Evolutionary conservation across 768 basidiomycete genomes (phyloP).

Genomic region (Butyriboletus loyo): DNA sequence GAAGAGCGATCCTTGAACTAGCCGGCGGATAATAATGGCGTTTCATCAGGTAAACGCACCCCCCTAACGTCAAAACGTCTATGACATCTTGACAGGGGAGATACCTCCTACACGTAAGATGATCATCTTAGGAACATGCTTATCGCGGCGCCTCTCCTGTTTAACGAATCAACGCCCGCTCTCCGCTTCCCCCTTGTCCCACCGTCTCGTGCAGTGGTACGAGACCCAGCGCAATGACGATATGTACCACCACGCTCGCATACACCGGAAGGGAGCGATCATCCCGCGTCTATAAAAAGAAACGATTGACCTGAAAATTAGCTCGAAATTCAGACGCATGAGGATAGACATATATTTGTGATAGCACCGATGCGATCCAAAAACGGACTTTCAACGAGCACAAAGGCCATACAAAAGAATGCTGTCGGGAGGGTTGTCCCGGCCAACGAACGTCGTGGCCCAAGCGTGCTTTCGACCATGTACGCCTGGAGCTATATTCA

Average conservation of each 20-base stretch:
- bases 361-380: slow-evolving; percentile 80
- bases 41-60: no score
- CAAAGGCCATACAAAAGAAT: slow-evolving; percentile 69
- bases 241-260: slow-evolving; percentile 63
- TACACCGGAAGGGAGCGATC: slow-evolving; percentile 86
- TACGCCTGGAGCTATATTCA: slow-evolving; percentile 74
- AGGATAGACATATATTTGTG: slow-evolving; percentile 60
- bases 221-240: slow-evolving; percentile 60
- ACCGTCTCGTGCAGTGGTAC: slow-evolving; percentile 53
- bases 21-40: no score
- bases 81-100: no score
- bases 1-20: no score
- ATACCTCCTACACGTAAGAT: neutral
- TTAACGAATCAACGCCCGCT: slow-evolving; percentile 21
- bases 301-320: no score
- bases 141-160: neutral
- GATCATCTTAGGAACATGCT: neutral
- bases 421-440: slow-evolving; percentile 75
- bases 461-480: slow-evolving; percentile 67
- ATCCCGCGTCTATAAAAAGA: slow-evolving; percentile 67
- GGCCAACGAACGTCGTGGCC: slow-evolving; percentile 70
- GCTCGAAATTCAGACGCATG: no score
- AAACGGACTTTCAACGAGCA: slow-evolving; percentile 50
- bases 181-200: slow-evolving; percentile 31
- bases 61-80: no score